Conservation (phyloP, 2,329 filamentous ascomycete genomes). For the Mariannaea elegans region DNA sequence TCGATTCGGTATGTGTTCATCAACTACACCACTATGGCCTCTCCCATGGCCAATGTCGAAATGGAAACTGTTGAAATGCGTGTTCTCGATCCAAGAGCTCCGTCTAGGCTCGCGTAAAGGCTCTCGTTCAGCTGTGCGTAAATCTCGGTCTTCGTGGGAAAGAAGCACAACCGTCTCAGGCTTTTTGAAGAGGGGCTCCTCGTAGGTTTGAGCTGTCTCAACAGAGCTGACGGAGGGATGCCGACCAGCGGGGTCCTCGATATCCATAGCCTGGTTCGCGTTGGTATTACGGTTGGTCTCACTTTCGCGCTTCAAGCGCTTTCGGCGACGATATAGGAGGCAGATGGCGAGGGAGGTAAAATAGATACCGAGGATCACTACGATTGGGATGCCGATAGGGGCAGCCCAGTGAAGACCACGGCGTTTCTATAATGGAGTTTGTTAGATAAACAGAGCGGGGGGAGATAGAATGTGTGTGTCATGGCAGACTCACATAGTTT, state of each 20-base stretch:
- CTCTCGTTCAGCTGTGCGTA: neutral
- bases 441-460: neutral
- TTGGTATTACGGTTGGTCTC: slow-evolving; percentile 5
- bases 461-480: neutral
- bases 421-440: slow-evolving; percentile 27
- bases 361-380: slow-evolving; percentile 43
- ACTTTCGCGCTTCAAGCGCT: slow-evolving; percentile 31
- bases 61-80: slow-evolving; percentile 5
- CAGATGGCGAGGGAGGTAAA: slow-evolving; percentile 40
- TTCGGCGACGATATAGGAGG: slow-evolving; percentile 40
- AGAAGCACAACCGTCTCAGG: slow-evolving; percentile 12
- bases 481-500: slow-evolving; percentile 29
- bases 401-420: slow-evolving; percentile 38
- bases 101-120: neutral
- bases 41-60: slow-evolving; percentile 9
- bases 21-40: neutral
- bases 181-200: slow-evolving; percentile 32
- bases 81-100: slow-evolving; percentile 8
- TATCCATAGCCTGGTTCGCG: slow-evolving; percentile 12
- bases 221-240: slow-evolving; percentile 37
- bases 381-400: slow-evolving; percentile 42
- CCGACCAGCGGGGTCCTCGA: slow-evolving; percentile 24
- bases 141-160: slow-evolving; percentile 4
- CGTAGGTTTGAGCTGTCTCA: slow-evolving; percentile 31
- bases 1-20: neutral